These are phyloP conservation scores for Pseudocercospora eumusae DNA, from an alignment of 2,329 filamentous ascomycete species.

Conservation along the genomic window DNA sequence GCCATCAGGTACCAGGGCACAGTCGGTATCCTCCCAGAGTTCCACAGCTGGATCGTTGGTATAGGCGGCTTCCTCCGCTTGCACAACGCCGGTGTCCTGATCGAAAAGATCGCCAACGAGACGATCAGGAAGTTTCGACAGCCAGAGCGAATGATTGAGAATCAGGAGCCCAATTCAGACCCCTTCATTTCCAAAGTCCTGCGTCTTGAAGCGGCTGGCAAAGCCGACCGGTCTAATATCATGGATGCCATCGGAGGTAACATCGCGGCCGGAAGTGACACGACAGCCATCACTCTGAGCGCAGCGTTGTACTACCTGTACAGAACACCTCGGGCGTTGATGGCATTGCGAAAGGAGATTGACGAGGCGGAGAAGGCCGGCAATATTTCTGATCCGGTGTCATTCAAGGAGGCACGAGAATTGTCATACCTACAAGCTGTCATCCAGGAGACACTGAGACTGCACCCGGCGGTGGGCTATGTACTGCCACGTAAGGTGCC, in stretches of 20 bases:
- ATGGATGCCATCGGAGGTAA: slow-evolving; percentile 42
- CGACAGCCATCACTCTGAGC: slow-evolving; percentile 17
- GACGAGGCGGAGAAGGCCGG: slow-evolving; percentile 31
- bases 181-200: slow-evolving; percentile 43
- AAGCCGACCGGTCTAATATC: slow-evolving; percentile 35
- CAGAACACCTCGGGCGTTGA: slow-evolving; percentile 38
- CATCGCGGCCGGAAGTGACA: slow-evolving; percentile 47
- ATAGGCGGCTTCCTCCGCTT: slow-evolving; percentile 43
- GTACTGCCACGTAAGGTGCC: slow-evolving; percentile 44
- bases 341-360: slow-evolving; percentile 41
- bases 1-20: slow-evolving; percentile 40
- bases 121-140: slow-evolving; percentile 41
- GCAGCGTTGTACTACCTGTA: slow-evolving; percentile 44
- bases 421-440: slow-evolving; percentile 22
- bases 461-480: slow-evolving; percentile 38
- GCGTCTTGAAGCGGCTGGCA: slow-evolving; percentile 37
- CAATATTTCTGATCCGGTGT: slow-evolving; percentile 37
- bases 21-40: slow-evolving; percentile 44
- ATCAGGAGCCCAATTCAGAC: slow-evolving; percentile 28
- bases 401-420: slow-evolving; percentile 38
- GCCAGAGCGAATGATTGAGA: slow-evolving; percentile 39
- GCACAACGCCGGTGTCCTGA: not conserved
- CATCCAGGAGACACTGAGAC: slow-evolving; percentile 17
- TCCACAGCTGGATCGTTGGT: slow-evolving; percentile 41
- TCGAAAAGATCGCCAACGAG: slow-evolving; percentile 25